Evolutionary conservation across 805 yeast genomes (phyloP), one percentile per base, ranked within the genome.

Genomic region (Metschnikowia gelsemii): DNA sequence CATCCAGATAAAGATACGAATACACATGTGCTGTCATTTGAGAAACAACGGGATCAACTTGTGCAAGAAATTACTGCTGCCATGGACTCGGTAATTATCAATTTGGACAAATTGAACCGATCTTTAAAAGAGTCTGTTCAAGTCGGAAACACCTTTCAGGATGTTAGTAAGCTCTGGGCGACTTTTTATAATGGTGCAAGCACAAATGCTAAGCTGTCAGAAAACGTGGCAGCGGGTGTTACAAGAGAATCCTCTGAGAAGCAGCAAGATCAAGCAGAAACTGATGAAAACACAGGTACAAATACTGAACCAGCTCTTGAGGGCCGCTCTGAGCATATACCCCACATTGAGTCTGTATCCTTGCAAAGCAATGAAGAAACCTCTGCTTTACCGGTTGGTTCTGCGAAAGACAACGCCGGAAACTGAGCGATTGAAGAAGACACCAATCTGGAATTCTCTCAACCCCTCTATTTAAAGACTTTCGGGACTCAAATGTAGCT

Each of bases 121-220:
- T 76, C 89, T 0, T 62, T 85, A 38, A 84, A 82, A 50, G 80
- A 78, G 31, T 76, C 81, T 2, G 73, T 83, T 12, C 82, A 84
- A 17, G 87, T 85, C 2, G 90, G 93, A 1, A 79, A 80, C 54
- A 90, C 83, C 45, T 85, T 84, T 52, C 86, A 84, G 43, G 75
- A 77, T 37, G 86, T 84, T 12, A 76, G 89, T 2, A 63, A 72
- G n/a, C 65, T 84, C 25, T 85, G 95, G 95, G 66, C 73, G 24
- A 73, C 73, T 26, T 84, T 84, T 54, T 83, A 84, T 52, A 77
- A 78, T 54, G 80, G 80, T 0, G 36, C 70, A 16, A 64, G 63
- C 13, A 12, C 41, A 8, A 40, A 28, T 20, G 20, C 20, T n/a
- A 14, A 31, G 17, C 33, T 29, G 7, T 17, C 26, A 29, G 30